Evolutionary conservation across 2,329 filamentous ascomycete genomes (phyloP), one percentile per base, ranked within the genome.

Genomic region (Fusarium temperatum): DNA sequence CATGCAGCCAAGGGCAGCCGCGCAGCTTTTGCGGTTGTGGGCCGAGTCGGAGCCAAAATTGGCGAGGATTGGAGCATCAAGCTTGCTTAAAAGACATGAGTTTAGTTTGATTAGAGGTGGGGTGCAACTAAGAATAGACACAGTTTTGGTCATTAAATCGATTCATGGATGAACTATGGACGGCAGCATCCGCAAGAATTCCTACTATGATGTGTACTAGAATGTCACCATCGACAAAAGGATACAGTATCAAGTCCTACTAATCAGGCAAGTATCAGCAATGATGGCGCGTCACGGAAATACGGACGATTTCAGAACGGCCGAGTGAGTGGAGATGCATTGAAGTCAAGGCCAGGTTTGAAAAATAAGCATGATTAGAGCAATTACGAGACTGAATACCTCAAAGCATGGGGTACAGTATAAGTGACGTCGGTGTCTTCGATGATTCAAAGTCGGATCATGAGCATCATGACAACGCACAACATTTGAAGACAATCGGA

Each of bases 41-140:
- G 85, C 50, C 85, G 87, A 48, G 84, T 90, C 10, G 87, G 85
- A 13, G 86, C 84, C 24, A 83, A 82, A 61, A 86, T 90, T 70
- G 87, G 86, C 15, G 85, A 84, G 36, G 87, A 90, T 80, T 91
- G 88, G 87, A 87, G 70, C 64, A 82, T 86, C 64, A 83, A 80
- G 71, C 64, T 84, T 76, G 78, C 59, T 64, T 78, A 71, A 67
- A 73, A 32, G 48, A 56, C 38, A 63, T 45, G 28, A 32, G n/a
- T 38, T 39, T 38, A 57, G 55, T 73, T 68, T 75, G 63, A 74
- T 74, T 69, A 70, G 56, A 60, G 59, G 68, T 72, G 66, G 60
- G 55, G 67, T 59, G 61, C 45, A 69, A 63, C 63, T 59, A 75
- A 74, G 69, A 78, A 76, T 75, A 70, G 60, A 70, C 65, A 61